Percentiles rank a stretch among this genome's conserved stretches.
Evolutionary conservation across 495 filamentous ascomycete genomes (phyloP).

Genomic region (Penicillium lagena): DNA sequence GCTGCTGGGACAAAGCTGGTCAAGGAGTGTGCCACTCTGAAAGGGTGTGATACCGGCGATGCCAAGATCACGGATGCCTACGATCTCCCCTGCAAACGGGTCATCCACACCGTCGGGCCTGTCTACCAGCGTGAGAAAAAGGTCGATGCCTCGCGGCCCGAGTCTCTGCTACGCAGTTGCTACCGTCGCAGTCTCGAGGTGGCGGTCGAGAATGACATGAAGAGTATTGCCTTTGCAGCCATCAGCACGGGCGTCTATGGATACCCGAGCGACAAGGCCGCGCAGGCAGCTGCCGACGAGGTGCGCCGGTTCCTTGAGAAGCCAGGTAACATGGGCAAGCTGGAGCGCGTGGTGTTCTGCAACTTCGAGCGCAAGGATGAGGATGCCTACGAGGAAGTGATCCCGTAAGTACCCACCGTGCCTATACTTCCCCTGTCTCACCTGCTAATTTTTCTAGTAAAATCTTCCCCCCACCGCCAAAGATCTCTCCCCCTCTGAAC

Average conservation of each 20-base stretch:
- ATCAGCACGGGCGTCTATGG: slow-evolving; percentile 88
- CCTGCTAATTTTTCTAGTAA: background rate
- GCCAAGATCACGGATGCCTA: slow-evolving; percentile 83
- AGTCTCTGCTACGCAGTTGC: slow-evolving; percentile 54
- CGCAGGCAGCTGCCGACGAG: slow-evolving; percentile 57
- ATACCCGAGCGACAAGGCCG: slow-evolving; percentile 71
- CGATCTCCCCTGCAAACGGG: slow-evolving; percentile 62
- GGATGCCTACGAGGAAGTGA: slow-evolving; percentile 54
- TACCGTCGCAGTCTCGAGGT: slow-evolving; percentile 70
- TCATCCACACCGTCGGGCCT: slow-evolving; percentile 91
- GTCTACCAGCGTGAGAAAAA: slow-evolving; percentile 49
- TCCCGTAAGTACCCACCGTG: slow-evolving; percentile 58
- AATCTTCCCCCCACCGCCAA: background rate
- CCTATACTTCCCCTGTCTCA: background rate
- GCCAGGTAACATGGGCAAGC: slow-evolving; percentile 39
- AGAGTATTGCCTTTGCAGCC: slow-evolving; percentile 72
- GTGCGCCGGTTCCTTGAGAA: slow-evolving; percentile 65
- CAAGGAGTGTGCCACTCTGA: slow-evolving; percentile 61
- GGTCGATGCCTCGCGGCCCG: slow-evolving; percentile 29
- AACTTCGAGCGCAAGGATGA: slow-evolving; percentile 75
- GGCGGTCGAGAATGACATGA: slow-evolving; percentile 57
- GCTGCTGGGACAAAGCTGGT: slow-evolving; percentile 67
- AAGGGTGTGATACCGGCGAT: slow-evolving; percentile 68
- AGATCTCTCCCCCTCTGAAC: slow-evolving; percentile 23
- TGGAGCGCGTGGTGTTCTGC: slow-evolving; percentile 76